Percentiles rank a stretch among this genome's conserved stretches.
These are phyloP conservation scores for Aspergillus awamori DNA, from an alignment of 2,329 filamentous ascomycete species.

Conservation along the genomic window DNA sequence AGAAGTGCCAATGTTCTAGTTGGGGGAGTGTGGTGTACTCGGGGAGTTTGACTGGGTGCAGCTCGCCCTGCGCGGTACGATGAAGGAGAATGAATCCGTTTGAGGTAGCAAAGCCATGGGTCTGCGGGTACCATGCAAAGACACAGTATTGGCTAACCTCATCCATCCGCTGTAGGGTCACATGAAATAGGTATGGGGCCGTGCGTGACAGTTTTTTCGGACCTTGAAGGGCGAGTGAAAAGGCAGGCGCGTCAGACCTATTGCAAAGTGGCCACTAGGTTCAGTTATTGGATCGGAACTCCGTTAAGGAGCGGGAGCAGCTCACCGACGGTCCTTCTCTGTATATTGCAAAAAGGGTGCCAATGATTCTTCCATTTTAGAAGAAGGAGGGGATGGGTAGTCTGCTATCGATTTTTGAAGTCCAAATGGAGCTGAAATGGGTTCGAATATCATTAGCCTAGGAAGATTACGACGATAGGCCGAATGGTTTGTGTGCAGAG, in stretches of 20 bases:
- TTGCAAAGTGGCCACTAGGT: neutral
- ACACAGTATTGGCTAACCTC: neutral
- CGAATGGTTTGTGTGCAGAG: neutral
- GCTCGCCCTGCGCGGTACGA: neutral
- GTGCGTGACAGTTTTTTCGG: neutral
- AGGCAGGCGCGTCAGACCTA: neutral
- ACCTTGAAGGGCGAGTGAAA: conserved; percentile 1
- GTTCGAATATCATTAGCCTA: neutral
- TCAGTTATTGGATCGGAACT: neutral
- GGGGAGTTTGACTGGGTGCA: neutral
- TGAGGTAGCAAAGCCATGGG: neutral
- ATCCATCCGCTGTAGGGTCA: neutral
- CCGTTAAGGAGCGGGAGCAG: neutral
- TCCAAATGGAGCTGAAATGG: neutral
- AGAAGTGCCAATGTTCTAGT: neutral
- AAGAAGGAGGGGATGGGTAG: neutral
- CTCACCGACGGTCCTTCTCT: conserved; percentile 1
- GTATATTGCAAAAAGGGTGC: neutral
- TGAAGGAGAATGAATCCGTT: neutral
- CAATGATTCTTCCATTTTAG: neutral
- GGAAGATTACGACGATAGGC: neutral
- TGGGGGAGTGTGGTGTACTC: neutral
- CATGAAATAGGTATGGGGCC: neutral
- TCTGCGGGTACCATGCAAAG: neutral
- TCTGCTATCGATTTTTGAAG: neutral